Evolutionary conservation across 768 basidiomycete species (phyloP).

Genomic region (Coprinopsis strossmayeri): DNA sequence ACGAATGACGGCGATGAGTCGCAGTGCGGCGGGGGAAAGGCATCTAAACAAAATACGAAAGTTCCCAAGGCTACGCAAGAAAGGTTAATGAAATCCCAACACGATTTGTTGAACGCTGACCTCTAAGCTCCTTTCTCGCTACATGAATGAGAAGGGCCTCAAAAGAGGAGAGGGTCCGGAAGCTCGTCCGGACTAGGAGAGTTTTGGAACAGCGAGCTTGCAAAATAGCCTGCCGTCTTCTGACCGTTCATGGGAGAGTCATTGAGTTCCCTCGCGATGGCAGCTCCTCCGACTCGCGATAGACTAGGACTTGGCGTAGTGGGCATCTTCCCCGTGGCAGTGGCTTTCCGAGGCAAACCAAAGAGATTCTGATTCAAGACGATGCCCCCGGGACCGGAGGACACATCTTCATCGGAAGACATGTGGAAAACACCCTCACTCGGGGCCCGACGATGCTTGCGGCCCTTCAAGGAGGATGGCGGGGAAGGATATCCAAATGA

Average conservation of each 20-base stretch:
- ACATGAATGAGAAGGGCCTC: constrained; percentile 22
- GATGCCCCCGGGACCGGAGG: constrained; percentile 29
- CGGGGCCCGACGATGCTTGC: constrained; percentile 52
- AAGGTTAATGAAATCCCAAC: neutral
- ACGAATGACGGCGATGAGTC: neutral
- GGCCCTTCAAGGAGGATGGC: constrained; percentile 26
- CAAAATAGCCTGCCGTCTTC: constrained; percentile 48
- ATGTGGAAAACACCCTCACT: constrained; percentile 73
- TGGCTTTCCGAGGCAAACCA: constrained; percentile 18
- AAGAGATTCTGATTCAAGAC: constrained; percentile 17
- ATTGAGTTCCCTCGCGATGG: constrained; percentile 11
- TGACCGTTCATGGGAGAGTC: constrained; percentile 19
- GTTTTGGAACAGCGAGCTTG: constrained; percentile 81
- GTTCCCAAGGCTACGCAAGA: neutral
- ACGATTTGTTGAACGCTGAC: constrained; percentile 10
- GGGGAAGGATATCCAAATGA: constrained; percentile 34
- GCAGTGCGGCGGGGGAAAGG: neutral
- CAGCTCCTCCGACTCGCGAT: constrained; percentile 6
- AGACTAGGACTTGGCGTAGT: constrained; percentile 14
- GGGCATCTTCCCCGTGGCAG: constrained; percentile 11
- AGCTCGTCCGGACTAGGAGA: constrained; percentile 80
- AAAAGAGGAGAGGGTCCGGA: constrained; percentile 58
- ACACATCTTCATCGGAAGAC: constrained; percentile 63
- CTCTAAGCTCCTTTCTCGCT: constrained; percentile 24
- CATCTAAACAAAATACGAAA: constrained; percentile 1